Evolutionary conservation across 768 basidiomycete genomes (phyloP).

Genomic region (Calocera cornea): DNA sequence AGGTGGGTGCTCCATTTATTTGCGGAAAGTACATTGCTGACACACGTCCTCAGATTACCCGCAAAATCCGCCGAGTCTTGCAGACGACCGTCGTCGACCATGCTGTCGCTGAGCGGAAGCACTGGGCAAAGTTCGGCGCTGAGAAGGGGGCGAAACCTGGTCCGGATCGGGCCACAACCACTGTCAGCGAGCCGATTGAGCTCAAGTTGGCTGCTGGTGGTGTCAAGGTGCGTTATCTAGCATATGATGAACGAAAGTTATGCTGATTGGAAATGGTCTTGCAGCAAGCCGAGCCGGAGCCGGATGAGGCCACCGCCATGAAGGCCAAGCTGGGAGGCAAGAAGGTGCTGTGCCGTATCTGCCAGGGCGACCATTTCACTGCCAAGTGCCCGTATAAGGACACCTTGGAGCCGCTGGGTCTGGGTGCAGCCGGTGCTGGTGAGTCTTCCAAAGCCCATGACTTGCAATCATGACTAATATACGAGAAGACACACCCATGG

Average conservation of each 20-base stretch:
- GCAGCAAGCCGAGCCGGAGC: conserved; percentile 54
- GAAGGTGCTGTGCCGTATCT: conserved; percentile 82
- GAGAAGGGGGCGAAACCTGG: conserved; percentile 80
- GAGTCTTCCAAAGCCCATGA: neutral
- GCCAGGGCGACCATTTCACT: conserved; percentile 95
- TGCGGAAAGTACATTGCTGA: conserved; percentile 6
- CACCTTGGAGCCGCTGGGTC: conserved; percentile 61
- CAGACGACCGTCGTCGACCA: conserved; percentile 92
- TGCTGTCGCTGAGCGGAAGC: conserved; percentile 81
- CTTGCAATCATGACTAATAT: neutral
- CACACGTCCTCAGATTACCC: conserved; percentile 49
- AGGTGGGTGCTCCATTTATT: conserved; percentile 36
- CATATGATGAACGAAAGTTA: neutral
- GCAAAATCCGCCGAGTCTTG: conserved; percentile 70
- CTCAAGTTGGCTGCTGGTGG: conserved; percentile 44
- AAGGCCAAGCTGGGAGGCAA: conserved; percentile 50
- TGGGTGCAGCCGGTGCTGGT: conserved; percentile 33
- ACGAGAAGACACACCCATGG: neutral
- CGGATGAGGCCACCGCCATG: conserved; percentile 46
- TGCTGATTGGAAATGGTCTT: neutral
- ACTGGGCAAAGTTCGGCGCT: conserved; percentile 85
- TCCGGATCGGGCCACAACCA: conserved; percentile 86
- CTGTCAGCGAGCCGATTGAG: conserved; percentile 62
- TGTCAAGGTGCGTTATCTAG: conserved; percentile 40
- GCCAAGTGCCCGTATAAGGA: conserved; percentile 98